Base-by-base conservation (phyloP, 1,284 basidiomycete genomes). In the Sporisorium graminicola region DNA sequence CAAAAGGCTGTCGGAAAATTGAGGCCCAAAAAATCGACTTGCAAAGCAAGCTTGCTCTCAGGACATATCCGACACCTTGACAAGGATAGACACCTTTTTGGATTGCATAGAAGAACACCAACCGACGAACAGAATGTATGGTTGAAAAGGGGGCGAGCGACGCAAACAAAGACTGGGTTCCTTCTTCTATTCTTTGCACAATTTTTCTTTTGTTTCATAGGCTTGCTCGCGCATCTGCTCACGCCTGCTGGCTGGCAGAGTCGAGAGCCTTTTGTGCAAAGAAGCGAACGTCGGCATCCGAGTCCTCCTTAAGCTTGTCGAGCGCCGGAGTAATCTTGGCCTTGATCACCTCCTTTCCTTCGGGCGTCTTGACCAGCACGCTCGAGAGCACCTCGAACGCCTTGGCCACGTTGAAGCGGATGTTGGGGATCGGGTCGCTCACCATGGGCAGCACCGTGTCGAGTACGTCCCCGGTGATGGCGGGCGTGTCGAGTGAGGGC, bases 371-470 rank as follows among this genome's bases (percentile, higher is more conserved):
- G 27, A 86, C 90, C 69, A 94, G 91, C 1, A 92, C 91, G 20
- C 88, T 88, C 0, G 93, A 93, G 59, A 98, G 89, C 27, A 93
- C 91, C 71, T 85, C 83, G 46, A 85, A 83, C 16, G 93, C 92
- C 87, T 98, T 98, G 50, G 95, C 93, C 35, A 98, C 95, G 86
- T 99, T 99, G 90, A 99, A 99, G 47, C 97, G 93, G 86, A 99
- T 99, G 87, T 99, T 99, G 64, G 97, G 97, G 83, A 99, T 99
- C 10, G 94, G 92, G 86, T 99, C 97, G 59, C 89, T 89, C 22
- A 94, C 92, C 61, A 99, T 90, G 71, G 91, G 90, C 62, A 97
- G 87, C 63, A 99, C 90, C 29, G 94, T 92, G 52, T 92, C 91
- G 75, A 98, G 90, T 75, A 99, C 93, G 57, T 93, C 93, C 62